Evolutionary conservation across 805 yeast genomes (phyloP).

Genomic region (Pichia pseudocactophila): DNA sequence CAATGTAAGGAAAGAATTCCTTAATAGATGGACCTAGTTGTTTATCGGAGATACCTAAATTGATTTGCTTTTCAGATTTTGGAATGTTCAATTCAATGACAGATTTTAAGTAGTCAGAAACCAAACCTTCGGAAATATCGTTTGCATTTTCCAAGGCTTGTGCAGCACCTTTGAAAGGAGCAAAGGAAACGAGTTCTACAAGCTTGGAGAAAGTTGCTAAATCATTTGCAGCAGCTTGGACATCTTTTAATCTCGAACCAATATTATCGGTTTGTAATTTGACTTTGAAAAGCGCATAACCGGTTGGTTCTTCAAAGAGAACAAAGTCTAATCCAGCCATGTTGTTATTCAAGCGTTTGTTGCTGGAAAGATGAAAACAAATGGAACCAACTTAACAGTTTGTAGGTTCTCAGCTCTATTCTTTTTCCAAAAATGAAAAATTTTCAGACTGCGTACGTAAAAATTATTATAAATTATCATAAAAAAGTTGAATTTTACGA

Average conservation of each 20-base stretch:
- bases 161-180: slow-evolving; percentile 99
- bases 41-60: slow-evolving; percentile 86
- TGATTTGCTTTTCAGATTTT: slow-evolving; percentile 58
- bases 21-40: slow-evolving; percentile 95
- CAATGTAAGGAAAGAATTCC: slow-evolving; percentile 80
- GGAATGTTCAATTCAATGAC: slow-evolving; percentile 89
- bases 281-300: slow-evolving; percentile 94
- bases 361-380: background rate
- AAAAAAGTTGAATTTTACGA: too few species aligned
- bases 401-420: too few species aligned
- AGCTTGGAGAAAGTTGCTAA: slow-evolving; percentile 82
- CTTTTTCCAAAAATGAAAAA: too few species aligned
- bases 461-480: too few species aligned
- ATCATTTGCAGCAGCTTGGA: slow-evolving; percentile 83
- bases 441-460: too few species aligned
- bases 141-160: slow-evolving; percentile 98
- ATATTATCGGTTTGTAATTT: slow-evolving; percentile 89
- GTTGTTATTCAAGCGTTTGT: background rate
- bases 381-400: background rate
- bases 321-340: slow-evolving; percentile 82
- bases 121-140: slow-evolving; percentile 94
- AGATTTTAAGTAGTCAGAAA: slow-evolving; percentile 84
- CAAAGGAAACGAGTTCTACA: slow-evolving; percentile 88
- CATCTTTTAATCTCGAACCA: slow-evolving; percentile 87
- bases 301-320: slow-evolving; percentile 97